A percentile compares a stretch with the other conserved stretches of the same genome.
These are phyloP conservation scores for Fomes fomentarius DNA, from an alignment of 1,284 basidiomycete genomes.

Conservation along the genomic window DNA sequence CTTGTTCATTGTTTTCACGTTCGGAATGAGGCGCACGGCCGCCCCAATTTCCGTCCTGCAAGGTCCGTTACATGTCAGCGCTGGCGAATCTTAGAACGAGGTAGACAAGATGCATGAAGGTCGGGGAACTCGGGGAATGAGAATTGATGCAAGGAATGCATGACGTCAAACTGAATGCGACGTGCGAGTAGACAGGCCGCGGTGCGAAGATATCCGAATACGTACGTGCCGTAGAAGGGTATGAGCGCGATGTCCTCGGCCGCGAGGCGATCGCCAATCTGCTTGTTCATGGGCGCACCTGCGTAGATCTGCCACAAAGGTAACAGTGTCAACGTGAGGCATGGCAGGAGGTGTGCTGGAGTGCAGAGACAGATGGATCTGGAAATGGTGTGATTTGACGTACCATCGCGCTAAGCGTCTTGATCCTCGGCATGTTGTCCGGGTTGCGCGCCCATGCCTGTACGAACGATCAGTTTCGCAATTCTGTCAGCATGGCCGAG, in stretches of 20 bases:
- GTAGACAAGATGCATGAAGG: too few species aligned
- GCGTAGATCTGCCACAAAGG: conserved; percentile 40
- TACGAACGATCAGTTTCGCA: neutral
- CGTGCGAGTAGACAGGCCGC: too few species aligned
- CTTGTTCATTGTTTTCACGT: conserved; percentile 12
- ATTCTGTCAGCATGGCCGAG: too few species aligned
- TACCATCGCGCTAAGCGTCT: conserved; percentile 29
- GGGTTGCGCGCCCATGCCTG: conserved; percentile 31
- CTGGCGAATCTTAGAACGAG: too few species aligned
- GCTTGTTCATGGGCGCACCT: conserved; percentile 35
- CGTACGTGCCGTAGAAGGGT: conserved; percentile 35
- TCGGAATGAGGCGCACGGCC: conserved; percentile 11
- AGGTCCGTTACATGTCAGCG: neutral
- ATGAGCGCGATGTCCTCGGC: conserved; percentile 29
- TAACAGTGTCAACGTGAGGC: too few species aligned
- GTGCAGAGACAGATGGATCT: too few species aligned
- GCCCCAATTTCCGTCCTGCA: conserved; percentile 20
- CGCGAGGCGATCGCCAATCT: conserved; percentile 33
- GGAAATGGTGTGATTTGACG: neutral
- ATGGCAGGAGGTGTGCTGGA: too few species aligned
- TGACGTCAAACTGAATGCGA: too few species aligned
- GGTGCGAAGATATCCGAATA: too few species aligned
- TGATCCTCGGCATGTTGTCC: conserved; percentile 21
- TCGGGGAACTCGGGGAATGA: too few species aligned
- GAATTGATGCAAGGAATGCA: too few species aligned